These are phyloP conservation scores for Neonectria ditissima DNA, from an alignment of 2,329 filamentous ascomycete genomes.

Conservation along the genomic window DNA sequence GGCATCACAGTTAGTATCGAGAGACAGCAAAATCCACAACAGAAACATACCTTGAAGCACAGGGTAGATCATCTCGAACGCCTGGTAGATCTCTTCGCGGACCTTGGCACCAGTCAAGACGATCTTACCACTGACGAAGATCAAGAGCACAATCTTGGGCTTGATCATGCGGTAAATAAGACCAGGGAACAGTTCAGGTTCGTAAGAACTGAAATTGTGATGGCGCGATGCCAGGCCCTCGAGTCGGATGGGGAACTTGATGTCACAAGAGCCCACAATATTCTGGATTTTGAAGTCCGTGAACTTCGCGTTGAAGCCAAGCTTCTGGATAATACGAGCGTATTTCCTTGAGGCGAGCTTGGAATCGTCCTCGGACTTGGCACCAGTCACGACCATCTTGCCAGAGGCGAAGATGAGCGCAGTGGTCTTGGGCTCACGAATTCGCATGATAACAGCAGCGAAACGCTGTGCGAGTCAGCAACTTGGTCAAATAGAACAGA, in stretches of 20 bases:
- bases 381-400: conserved; percentile 99
- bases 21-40: not conserved
- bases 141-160: conserved; percentile 97
- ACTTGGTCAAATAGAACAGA: conserved; percentile 20
- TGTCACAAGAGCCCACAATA: conserved; percentile 98
- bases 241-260: conserved; percentile 98
- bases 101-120: conserved; percentile 98
- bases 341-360: conserved; percentile 98
- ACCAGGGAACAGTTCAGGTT: conserved; percentile 98
- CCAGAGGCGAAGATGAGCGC: conserved; percentile 97
- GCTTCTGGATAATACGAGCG: conserved; percentile 98
- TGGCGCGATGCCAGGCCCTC: conserved; percentile 96
- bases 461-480: conserved; percentile 78
- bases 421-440: conserved; percentile 98
- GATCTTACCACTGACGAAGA: conserved; percentile 98
- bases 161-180: conserved; percentile 99
- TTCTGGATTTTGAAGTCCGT: conserved; percentile 99
- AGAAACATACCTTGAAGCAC: conserved; percentile 81
- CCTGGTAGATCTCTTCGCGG: conserved; percentile 96
- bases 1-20: conserved; percentile 8
- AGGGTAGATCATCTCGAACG: conserved; percentile 97
- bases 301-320: conserved; percentile 99
- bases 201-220: conserved; percentile 99
- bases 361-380: conserved; percentile 97
- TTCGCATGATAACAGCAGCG: conserved; percentile 99